phyloP scores from a whole-genome alignment of 2,329 filamentous ascomycete species.

The Fusarium concolor region DNA sequence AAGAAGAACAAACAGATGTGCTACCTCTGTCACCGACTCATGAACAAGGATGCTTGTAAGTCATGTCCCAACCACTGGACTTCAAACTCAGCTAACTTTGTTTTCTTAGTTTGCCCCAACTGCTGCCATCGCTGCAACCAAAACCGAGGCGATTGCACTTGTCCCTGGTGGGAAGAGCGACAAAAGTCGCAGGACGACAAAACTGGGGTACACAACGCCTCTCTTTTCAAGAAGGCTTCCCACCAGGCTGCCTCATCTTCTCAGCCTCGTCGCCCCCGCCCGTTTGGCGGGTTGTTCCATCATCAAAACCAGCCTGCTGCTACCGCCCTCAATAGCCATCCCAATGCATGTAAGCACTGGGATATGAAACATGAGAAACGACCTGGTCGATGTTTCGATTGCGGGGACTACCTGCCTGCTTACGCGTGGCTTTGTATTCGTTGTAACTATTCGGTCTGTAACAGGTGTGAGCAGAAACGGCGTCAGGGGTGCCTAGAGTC shows the following conservation, averaged over 20 bases:
- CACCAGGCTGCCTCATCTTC: too few species aligned
- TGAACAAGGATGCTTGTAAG: constrained; percentile 5
- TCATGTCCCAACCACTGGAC: background rate
- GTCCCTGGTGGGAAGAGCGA: constrained; percentile 6
- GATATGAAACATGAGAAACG: background rate
- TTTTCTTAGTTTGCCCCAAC: constrained; percentile 5
- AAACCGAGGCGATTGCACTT: background rate
- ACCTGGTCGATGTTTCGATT: background rate
- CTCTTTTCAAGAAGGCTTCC: too few species aligned
- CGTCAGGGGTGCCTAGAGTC: background rate
- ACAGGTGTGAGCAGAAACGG: background rate
- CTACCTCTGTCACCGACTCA: background rate
- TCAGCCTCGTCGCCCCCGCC: too few species aligned
- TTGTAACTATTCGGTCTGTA: background rate
- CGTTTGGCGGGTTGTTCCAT: too few species aligned
- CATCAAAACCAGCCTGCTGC: too few species aligned
- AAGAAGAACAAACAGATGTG: background rate
- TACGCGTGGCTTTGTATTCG: background rate
- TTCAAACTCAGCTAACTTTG: background rate
- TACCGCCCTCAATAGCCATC: background rate
- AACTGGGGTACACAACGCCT: background rate
- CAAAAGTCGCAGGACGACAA: background rate
- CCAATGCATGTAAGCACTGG: background rate
- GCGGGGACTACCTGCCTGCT: background rate
- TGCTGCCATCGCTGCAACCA: constrained; percentile 15